Evolutionary conservation across 2,329 filamentous ascomycete genomes (phyloP).

Genomic region (Ophiocordyceps camponoti-saundersi): DNA sequence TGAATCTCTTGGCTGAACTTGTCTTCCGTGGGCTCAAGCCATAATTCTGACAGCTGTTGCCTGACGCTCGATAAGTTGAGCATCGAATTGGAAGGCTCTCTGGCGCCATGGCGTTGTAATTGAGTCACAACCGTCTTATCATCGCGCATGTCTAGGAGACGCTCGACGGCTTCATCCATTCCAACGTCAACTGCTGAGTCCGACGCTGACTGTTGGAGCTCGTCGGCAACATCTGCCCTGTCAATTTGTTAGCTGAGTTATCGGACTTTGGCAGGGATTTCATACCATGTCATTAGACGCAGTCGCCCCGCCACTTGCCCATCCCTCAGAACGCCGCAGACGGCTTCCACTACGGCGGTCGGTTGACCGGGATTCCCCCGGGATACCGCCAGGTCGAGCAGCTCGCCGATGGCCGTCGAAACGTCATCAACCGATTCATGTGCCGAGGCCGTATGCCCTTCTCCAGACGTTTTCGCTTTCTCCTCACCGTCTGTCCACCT

Average conservation of each 20-base stretch:
- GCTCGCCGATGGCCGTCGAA: constrained; percentile 6
- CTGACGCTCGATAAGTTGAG: constrained; percentile 12
- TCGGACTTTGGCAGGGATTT: not conserved
- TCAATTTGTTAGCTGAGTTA: not conserved
- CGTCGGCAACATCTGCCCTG: constrained; percentile 2
- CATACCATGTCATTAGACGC: constrained; percentile 17
- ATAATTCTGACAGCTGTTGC: constrained; percentile 12
- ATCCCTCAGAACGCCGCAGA: constrained; percentile 10
- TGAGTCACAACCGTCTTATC: constrained; percentile 13
- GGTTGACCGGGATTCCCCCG: constrained; percentile 10
- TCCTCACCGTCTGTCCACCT: not conserved
- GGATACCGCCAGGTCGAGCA: constrained; percentile 4
- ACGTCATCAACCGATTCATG: constrained; percentile 9
- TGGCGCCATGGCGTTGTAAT: constrained; percentile 9
- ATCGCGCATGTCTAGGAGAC: constrained; percentile 10
- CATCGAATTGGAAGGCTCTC: constrained; percentile 9
- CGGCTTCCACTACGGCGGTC: constrained; percentile 8
- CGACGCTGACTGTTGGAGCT: not conserved
- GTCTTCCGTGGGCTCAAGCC: constrained; percentile 12
- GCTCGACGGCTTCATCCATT: constrained; percentile 12
- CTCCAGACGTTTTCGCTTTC: not conserved
- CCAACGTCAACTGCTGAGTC: constrained; percentile 5
- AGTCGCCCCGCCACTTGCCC: constrained; percentile 10
- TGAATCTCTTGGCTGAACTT: constrained; percentile 9
- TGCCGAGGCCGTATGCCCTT: not conserved